These are phyloP conservation scores for Panaeolus papilionaceus DNA, from an alignment of 768 basidiomycete genomes.

Conservation along the genomic window DNA sequence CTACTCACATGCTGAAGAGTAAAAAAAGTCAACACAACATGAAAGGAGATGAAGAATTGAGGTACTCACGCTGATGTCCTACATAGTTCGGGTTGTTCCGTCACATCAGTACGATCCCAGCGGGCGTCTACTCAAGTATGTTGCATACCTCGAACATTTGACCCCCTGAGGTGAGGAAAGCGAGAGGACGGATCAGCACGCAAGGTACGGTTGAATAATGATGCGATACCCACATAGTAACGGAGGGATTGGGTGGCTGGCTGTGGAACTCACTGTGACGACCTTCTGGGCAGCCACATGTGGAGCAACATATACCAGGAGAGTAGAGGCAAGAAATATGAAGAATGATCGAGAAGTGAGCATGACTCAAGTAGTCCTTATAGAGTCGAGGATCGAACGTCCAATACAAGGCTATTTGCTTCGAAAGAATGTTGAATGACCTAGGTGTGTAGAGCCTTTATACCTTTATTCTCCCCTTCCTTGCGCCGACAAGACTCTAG, in stretches of 20 bases:
- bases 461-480: not conserved
- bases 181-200: not conserved
- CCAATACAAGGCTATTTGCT: not conserved
- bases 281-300: slow-evolving; percentile 28
- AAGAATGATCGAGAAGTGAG: slow-evolving; percentile 6
- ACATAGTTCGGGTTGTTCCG: not conserved
- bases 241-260: slow-evolving; percentile 58
- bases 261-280: slow-evolving; percentile 49
- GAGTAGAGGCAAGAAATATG: not conserved
- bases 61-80: slow-evolving; percentile 68
- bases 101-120: not conserved
- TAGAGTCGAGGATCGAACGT: not conserved
- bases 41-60: not conserved
- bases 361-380: not conserved
- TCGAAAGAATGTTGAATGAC: not conserved
- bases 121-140: not conserved
- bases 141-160: slow-evolving; percentile 63
- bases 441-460: not conserved
- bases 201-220: not conserved
- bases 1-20: slow-evolving; percentile 41
- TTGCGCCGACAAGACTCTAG: not conserved
- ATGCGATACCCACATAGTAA: slow-evolving; percentile 52
- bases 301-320: slow-evolving; percentile 15
- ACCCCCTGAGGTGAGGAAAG: slow-evolving; percentile 29
- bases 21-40: slow-evolving; percentile 2